Conservation (phyloP, 164 flowering plant genomes). For the Chimonanthus salicifolius region DNA sequence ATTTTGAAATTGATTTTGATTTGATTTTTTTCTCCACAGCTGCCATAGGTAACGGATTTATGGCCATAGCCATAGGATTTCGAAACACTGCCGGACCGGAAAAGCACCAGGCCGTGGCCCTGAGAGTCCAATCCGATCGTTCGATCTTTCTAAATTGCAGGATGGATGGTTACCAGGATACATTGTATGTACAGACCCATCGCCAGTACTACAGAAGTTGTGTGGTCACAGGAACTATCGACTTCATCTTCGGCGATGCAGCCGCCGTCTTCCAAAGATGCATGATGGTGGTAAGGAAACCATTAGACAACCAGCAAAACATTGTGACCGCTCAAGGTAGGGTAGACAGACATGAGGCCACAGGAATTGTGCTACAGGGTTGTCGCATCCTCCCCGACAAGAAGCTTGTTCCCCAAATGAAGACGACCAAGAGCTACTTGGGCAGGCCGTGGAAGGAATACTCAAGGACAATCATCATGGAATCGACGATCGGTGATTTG, state of each 20-base stretch:
- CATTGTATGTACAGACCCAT: slow-evolving; percentile 26
- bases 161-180: slow-evolving; percentile 56
- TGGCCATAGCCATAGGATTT: slow-evolving; percentile 50
- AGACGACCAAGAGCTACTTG: slow-evolving; percentile 14
- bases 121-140: slow-evolving; percentile 45
- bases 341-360: slow-evolving; percentile 20
- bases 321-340: slow-evolving; percentile 48
- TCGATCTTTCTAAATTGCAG: slow-evolving; percentile 50
- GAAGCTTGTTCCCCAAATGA: slow-evolving; percentile 11
- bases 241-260: slow-evolving; percentile 45
- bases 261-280: slow-evolving; percentile 37
- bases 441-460: slow-evolving; percentile 35
- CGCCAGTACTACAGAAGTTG: slow-evolving; percentile 36
- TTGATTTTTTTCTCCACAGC: slow-evolving; percentile 26
- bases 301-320: slow-evolving; percentile 32
- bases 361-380: slow-evolving; percentile 32
- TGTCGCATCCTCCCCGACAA: slow-evolving; percentile 18
- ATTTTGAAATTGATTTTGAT: neutral
- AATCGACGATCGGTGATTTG: slow-evolving; percentile 21
- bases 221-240: slow-evolving; percentile 33
- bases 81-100: slow-evolving; percentile 57
- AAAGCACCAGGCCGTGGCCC: slow-evolving; percentile 66
- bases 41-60: slow-evolving; percentile 41
- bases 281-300: slow-evolving; percentile 25
- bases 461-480: slow-evolving; percentile 28